Base-by-base conservation (phyloP, 2,329 filamentous ascomycete species). In the Clarireedia homoeocarpa region DNA sequence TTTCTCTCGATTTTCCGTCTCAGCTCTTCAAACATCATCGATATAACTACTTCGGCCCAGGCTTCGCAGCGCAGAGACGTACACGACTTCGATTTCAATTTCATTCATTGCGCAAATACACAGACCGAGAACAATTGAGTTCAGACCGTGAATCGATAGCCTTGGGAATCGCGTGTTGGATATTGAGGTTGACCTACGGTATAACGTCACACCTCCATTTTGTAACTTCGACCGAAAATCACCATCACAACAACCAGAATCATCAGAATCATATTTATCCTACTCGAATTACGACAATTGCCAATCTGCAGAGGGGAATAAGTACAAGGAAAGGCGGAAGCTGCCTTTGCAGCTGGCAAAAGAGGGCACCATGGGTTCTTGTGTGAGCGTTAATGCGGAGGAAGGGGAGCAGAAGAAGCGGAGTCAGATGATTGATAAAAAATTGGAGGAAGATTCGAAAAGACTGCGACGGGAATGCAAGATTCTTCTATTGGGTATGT, bases 401-500 rank as follows among this genome's bases (percentile, higher is more conserved):
- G 90, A 95, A 76, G 83, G 80, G 71, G 91, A 96, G 71, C 86
- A 91, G 79, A 96, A 94, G 82, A 96, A 97, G 80, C 85, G 88
- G 74, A 96, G 91, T 73, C 91, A 96, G 75, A 87, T 87, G 72
- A 99, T 99, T 70, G 94, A 99, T 75, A 88, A 88, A 73, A 86
- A 83, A 67, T 79, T 99, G 60, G 92, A 97, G 72, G 92, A 97
- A 71, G 94, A 99, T 73, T 95, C 91, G 52, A 90, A 89, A 73
- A 83, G 88, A 72, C 78, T 97, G 77, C 85, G 91, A 71, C 83
- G 91, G 77, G 94, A 99, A 87, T 97, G 94, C 89, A 99, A 99
- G 77, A 97, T 99, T 65, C 75, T 99, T 59, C 78, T 99, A 54
- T 79, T 99, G 66, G 94, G 94, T 97, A 83, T 63, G 83, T 26